Evolutionary conservation across 1,284 basidiomycete species (phyloP), one percentile per base, ranked within the genome.

Genomic region (Mycosarcoma mackinlayi): DNA sequence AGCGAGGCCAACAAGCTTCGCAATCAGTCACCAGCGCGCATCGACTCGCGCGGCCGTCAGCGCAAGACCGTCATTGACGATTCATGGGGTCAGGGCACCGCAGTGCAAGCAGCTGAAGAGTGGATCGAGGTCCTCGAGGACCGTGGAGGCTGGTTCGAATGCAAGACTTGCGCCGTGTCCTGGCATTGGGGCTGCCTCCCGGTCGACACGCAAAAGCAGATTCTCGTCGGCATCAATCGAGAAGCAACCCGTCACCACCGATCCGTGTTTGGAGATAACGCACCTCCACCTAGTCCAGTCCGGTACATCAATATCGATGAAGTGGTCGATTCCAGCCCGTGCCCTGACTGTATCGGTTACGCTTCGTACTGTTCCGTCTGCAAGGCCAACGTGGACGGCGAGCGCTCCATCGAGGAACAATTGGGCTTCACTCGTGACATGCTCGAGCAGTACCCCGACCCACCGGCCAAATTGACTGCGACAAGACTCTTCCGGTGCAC

Each of bases 141-240:
- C 21, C 55, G 51, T n/a, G 75, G 57, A 18, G 75, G 72, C 25
- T 76, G 75, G 75, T 54, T 76, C 44, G 50, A 66, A 23, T 76
- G 75, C 50, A 57, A 54, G 27, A 65, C 56, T 0, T 76, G 75
- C 54, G 55, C 65, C 21, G 67, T 64, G 19, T 53, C 64, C 9
- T 69, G 60, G 56, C 75, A 76, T 41, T 74, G 68, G 64, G 72
- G 65, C 46, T 76, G 75, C 41, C 56, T 73, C 23, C 51, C 55
- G 11, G 16, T n/a, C 13, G 50, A 50, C 21, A 40, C 56, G 21
- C 67, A 69, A 35, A 59, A 51, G 35, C 35, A 33, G 28, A 59
- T 76, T 24, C 53, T 76, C 1, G 28, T 8, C 16, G 47, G 28
- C 23, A 52, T 74, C 64, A 76, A 76, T 50, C 33, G 18, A 19